Conservation (phyloP, 352 stramenopile genomes). For the Elongisporangium anandrum region DNA sequence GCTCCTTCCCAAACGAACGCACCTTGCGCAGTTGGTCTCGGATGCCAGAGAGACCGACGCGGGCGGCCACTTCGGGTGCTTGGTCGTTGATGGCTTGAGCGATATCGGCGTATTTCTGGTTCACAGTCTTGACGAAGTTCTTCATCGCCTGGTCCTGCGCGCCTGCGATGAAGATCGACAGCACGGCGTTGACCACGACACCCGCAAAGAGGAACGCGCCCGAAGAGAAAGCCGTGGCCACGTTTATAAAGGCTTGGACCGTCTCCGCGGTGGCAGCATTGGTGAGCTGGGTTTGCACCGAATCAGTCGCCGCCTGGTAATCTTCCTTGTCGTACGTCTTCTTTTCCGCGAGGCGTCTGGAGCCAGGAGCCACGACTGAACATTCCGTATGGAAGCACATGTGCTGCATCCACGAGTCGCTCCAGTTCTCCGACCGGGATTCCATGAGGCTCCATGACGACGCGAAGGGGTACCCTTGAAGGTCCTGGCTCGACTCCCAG, state of each 20-base stretch:
- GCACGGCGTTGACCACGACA: neutral
- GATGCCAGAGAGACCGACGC: neutral
- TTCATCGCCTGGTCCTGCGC: neutral
- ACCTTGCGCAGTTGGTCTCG: neutral
- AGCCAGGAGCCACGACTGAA: neutral
- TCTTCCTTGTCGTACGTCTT: neutral
- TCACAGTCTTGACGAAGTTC: neutral
- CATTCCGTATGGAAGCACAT: neutral
- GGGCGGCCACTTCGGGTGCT: neutral
- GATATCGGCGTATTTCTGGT: neutral
- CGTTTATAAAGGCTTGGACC: neutral
- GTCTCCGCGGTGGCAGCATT: neutral
- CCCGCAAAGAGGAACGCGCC: neutral
- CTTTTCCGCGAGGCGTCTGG: neutral
- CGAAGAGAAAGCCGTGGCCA: neutral
- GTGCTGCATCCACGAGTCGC: neutral
- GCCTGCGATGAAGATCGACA: neutral
- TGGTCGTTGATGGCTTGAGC: neutral
- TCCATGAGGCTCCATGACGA: neutral
- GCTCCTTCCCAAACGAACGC: neutral
- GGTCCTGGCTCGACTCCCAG: neutral
- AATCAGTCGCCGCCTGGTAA: no score
- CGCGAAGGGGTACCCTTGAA: neutral
- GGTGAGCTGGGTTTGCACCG: no score
- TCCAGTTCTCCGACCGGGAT: neutral